phyloP scores from a whole-genome alignment of 257 asterid species.

The Solanum etuberosum region DNA sequence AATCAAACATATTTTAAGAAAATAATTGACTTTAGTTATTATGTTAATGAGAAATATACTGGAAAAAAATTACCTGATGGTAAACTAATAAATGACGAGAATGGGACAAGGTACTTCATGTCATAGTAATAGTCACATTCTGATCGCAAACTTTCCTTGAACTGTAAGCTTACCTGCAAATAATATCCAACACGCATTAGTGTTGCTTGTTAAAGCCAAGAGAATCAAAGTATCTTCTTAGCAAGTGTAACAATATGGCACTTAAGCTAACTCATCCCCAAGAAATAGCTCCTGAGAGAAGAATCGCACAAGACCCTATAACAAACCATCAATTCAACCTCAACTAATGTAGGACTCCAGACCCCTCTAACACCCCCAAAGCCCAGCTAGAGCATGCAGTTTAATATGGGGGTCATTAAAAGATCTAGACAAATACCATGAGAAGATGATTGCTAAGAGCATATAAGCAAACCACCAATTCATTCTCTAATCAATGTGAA shows the following conservation, averaged over 20 bases:
- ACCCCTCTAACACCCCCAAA: not conserved
- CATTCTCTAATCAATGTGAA: not conserved
- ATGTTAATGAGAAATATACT: not conserved
- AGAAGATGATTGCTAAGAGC: not conserved
- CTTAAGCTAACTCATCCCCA: not conserved
- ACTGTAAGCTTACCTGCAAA: slow-evolving; percentile 18
- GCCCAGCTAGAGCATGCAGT: not conserved
- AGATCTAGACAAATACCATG: not conserved
- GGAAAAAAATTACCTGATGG: slow-evolving; percentile 25
- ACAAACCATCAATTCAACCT: not conserved
- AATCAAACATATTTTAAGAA: not conserved
- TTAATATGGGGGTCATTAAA: not conserved
- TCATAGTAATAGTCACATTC: slow-evolving; percentile 46
- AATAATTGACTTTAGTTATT: not conserved
- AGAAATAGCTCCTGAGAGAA: not conserved
- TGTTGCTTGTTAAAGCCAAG: not conserved
- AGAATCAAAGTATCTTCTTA: not conserved
- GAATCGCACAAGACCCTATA: not conserved
- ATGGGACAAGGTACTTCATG: slow-evolving; percentile 56
- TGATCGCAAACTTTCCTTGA: slow-evolving; percentile 3
- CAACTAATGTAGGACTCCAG: not conserved
- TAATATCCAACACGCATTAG: not conserved
- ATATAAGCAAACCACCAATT: not conserved
- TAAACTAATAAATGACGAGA: slow-evolving; percentile 40
- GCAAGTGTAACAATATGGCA: not conserved